Conservation (phyloP, 192 early-diverging fungal species). For the Funneliformis mosseae region DNA sequence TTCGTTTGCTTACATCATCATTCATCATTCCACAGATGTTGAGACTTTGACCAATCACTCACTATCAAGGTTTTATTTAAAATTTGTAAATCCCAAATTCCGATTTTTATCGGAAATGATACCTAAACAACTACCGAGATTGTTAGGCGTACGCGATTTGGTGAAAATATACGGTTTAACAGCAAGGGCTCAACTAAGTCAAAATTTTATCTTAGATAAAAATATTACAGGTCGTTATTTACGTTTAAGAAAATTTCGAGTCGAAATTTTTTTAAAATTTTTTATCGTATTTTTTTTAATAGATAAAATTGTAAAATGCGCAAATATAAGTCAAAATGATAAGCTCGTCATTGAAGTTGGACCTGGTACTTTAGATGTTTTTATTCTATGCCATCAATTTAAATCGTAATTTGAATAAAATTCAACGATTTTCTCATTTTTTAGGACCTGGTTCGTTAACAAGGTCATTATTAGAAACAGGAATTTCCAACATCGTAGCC, state of each 20-base stretch:
- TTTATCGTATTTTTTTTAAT: neutral
- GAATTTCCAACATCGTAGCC: conserved; percentile 62
- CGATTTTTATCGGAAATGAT: neutral
- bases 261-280: neutral
- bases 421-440: neutral
- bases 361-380: conserved; percentile 48
- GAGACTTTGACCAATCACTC: no score
- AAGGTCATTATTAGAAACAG: conserved; percentile 72
- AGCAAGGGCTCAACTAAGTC: conserved; percentile 72
- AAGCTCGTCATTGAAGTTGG: conserved; percentile 77
- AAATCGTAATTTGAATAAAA: neutral
- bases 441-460: conserved; percentile 74
- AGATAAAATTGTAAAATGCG: conserved; percentile 67
- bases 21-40: neutral
- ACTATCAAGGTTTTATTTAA: no score
- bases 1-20: neutral
- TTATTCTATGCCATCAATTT: neutral
- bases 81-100: no score
- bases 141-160: conserved; percentile 72
- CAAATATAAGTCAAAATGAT: conserved; percentile 57
- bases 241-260: neutral
- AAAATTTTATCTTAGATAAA: conserved; percentile 83
- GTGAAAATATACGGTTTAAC: conserved; percentile 73
- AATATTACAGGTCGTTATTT: conserved; percentile 65
- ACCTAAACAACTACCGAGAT: conserved; percentile 50